phyloP scores from a whole-genome alignment of 106 monocot species.

The Dactylorhiza incarnata region DNA sequence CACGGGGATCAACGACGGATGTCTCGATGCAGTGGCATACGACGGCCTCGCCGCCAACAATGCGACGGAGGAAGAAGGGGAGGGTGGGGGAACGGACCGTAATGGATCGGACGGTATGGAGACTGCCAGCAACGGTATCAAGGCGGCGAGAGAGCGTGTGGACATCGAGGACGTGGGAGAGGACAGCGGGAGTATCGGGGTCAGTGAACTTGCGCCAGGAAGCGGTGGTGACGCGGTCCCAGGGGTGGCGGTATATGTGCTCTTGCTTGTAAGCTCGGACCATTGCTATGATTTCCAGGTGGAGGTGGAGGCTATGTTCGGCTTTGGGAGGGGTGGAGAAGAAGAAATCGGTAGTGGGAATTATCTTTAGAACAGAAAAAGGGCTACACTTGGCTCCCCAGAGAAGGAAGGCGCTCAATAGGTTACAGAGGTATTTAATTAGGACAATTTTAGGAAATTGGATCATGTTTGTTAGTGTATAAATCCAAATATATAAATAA shows the following conservation, averaged over 20 bases:
- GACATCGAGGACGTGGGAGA: slow-evolving; percentile 90
- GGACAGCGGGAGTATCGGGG: slow-evolving; percentile 43
- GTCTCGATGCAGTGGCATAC: slow-evolving; percentile 84
- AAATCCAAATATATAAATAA: too few species aligned
- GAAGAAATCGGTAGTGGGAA: too few species aligned
- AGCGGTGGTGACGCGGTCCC: slow-evolving; percentile 92
- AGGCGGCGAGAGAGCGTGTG: slow-evolving; percentile 82
- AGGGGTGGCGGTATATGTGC: slow-evolving; percentile 86
- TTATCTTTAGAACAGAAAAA: too few species aligned
- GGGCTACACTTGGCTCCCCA: too few species aligned
- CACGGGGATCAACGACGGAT: slow-evolving; percentile 53
- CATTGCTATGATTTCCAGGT: slow-evolving; percentile 21
- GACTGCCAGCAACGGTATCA: slow-evolving; percentile 30
- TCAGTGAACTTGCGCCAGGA: slow-evolving; percentile 94
- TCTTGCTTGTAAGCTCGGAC: slow-evolving; percentile 81
- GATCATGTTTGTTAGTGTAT: too few species aligned
- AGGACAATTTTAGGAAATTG: too few species aligned
- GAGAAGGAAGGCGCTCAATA: too few species aligned
- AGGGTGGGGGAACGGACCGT: slow-evolving; percentile 78
- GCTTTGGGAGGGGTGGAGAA: neutral
- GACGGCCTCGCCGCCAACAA: slow-evolving; percentile 43
- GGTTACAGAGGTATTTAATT: too few species aligned
- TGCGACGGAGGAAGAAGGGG: slow-evolving; percentile 76
- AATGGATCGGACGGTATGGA: slow-evolving; percentile 67
- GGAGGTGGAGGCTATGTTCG: neutral